Percentiles rank a stretch among this genome's conserved stretches.
These are phyloP conservation scores for Lipomyces spencermartinsiae DNA, from an alignment of 805 yeast genomes.

Conservation along the genomic window DNA sequence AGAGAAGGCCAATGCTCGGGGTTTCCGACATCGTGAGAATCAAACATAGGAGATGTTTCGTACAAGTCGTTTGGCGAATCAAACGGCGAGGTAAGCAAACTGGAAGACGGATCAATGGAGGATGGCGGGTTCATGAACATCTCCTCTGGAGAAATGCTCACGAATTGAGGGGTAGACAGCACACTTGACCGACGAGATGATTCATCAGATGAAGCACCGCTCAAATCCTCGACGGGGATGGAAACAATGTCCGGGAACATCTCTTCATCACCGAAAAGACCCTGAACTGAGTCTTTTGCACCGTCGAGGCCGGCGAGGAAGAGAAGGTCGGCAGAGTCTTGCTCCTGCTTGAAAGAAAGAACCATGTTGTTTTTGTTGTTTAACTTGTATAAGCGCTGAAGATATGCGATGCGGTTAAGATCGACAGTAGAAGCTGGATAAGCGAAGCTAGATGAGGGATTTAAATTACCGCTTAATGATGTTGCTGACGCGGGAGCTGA, in stretches of 20 bases:
- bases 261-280: conserved; percentile 20
- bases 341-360: conserved; percentile 20
- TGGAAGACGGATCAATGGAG: conserved; percentile 17
- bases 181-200: conserved; percentile 27
- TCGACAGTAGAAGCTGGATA: background rate
- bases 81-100: conserved; percentile 28
- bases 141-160: conserved; percentile 29
- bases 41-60: conserved; percentile 46
- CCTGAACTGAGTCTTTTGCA: conserved; percentile 11
- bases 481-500: background rate
- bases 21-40: conserved; percentile 42
- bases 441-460: background rate
- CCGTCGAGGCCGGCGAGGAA: conserved; percentile 20
- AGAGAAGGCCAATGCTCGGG: conserved; percentile 46
- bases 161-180: conserved; percentile 30
- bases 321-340: conserved; percentile 18
- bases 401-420: conserved; percentile 1
- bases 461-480: background rate
- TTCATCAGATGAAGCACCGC: conserved; percentile 19
- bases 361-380: conserved; percentile 24
- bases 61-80: conserved; percentile 36
- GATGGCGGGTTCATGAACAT: conserved; percentile 17
- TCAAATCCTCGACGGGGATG: conserved; percentile 26
- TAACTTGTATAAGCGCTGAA: conserved; percentile 2
- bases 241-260: conserved; percentile 30